phyloP scores from a whole-genome alignment of 1,284 basidiomycete genomes.

The Porodaedalea pini region DNA sequence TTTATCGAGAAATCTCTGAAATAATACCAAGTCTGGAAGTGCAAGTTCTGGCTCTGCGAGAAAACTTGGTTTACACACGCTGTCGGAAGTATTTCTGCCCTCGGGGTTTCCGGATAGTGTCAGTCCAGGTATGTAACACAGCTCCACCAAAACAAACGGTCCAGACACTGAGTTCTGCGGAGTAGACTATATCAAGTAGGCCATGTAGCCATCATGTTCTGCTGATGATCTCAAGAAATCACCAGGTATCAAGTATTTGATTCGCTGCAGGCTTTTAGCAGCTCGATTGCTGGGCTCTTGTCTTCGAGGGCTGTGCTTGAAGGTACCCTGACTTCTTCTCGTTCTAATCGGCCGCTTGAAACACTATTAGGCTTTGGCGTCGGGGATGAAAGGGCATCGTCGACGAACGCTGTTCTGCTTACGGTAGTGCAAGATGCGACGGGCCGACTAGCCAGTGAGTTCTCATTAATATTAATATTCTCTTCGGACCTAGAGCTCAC shows the following conservation, averaged over 20 bases:
- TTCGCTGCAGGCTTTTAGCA: conserved; percentile 65
- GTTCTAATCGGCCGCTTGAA: neutral
- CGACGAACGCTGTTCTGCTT: conserved; percentile 60
- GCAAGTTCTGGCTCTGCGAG: neutral
- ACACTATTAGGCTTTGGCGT: conserved; percentile 55
- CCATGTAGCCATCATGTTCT: neutral
- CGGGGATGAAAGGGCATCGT: conserved; percentile 59
- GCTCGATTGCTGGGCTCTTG: conserved; percentile 56
- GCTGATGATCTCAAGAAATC: conserved; percentile 33
- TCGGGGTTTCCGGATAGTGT: conserved; percentile 58
- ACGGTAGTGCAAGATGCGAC: conserved; percentile 62
- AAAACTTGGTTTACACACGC: conserved; percentile 5
- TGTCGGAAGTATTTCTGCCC: conserved; percentile 51
- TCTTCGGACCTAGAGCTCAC: neutral
- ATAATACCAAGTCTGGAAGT: neutral
- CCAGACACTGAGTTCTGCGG: neutral
- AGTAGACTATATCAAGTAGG: conserved; percentile 22
- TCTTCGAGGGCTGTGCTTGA: conserved; percentile 67
- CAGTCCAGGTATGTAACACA: conserved; percentile 44
- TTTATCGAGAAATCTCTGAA: neutral
- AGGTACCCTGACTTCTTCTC: conserved; percentile 36
- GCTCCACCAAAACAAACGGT: neutral
- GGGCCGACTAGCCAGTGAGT: conserved; percentile 59
- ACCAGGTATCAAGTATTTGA: conserved; percentile 61
- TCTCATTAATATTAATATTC: neutral